Evolutionary conservation across 345 rosid species (phyloP).

Genomic region (Balakata baccata): DNA sequence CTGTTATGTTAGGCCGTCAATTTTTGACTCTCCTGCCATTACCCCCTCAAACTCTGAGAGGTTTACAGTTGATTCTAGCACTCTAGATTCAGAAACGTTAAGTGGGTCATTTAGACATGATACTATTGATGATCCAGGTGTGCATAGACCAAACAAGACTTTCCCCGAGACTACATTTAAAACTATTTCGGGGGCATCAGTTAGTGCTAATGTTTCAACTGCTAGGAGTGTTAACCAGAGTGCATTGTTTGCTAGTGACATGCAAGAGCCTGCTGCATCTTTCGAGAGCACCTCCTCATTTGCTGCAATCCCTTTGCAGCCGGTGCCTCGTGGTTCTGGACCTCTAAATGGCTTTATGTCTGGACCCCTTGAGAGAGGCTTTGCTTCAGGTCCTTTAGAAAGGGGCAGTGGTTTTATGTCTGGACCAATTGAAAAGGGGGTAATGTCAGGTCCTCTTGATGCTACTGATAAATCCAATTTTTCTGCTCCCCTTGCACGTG

Average conservation of each 20-base stretch:
- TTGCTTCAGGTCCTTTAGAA: conserved; percentile 89
- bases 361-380: conserved; percentile 90
- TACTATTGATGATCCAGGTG: conserved; percentile 60
- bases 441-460: conserved; percentile 96
- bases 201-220: conserved; percentile 94
- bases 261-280: conserved; percentile 88
- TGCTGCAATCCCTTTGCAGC: conserved; percentile 91
- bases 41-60: conserved; percentile 94
- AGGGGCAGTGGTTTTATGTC: conserved; percentile 85
- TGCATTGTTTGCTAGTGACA: conserved; percentile 63
- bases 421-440: conserved; percentile 90
- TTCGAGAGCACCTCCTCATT: conserved; percentile 94
- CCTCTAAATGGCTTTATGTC: conserved; percentile 88
- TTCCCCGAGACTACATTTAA: conserved; percentile 86
- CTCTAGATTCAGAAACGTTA: conserved; percentile 81
- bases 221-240: conserved; percentile 84
- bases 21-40: conserved; percentile 84
- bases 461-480: conserved; percentile 72
- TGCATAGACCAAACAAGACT: conserved; percentile 50
- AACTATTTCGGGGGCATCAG: conserved; percentile 96
- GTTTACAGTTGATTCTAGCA: conserved; percentile 90
- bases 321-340: conserved; percentile 84
- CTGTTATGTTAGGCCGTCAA: conserved; percentile 80
- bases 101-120: conserved; percentile 86
- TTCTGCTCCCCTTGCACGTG: conserved; percentile 84